These are phyloP conservation scores for Dipteronia dyeriana DNA, from an alignment of 345 rosid genomes.

Conservation along the genomic window DNA sequence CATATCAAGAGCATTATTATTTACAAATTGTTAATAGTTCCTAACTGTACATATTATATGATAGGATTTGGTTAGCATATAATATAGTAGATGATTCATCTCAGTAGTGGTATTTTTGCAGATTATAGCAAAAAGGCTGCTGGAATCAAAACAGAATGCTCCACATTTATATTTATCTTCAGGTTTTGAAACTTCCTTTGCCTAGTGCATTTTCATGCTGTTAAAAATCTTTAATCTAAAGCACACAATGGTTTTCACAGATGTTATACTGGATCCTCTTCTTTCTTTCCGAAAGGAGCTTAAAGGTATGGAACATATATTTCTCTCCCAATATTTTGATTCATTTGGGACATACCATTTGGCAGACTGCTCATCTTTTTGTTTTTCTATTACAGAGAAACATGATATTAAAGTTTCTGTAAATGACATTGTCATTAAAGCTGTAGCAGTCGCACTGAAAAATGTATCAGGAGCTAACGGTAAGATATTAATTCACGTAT, in stretches of 20 bases:
- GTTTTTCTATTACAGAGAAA: conserved; percentile 54
- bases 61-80: background rate
- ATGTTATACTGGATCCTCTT: conserved; percentile 93
- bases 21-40: background rate
- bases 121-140: conserved; percentile 87
- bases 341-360: conserved; percentile 7
- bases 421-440: conserved; percentile 94
- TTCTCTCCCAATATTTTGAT: conserved; percentile 13
- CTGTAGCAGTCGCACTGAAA: conserved; percentile 80
- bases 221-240: conserved; percentile 27
- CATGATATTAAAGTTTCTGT: conserved; percentile 93
- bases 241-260: conserved; percentile 43
- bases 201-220: conserved; percentile 18
- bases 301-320: conserved; percentile 55
- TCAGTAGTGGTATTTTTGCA: conserved; percentile 30
- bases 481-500: conserved; percentile 37
- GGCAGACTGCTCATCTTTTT: conserved; percentile 28
- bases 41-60: background rate
- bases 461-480: conserved; percentile 92
- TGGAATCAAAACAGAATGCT: conserved; percentile 92
- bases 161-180: conserved; percentile 90
- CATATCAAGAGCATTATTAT: background rate
- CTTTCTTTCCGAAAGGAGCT: conserved; percentile 90
- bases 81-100: background rate
- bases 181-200: conserved; percentile 43